Evolutionary conservation across 2,329 filamentous ascomycete genomes (phyloP), one percentile per base, ranked within the genome.

Genomic region (Stylonectria norvegica): DNA sequence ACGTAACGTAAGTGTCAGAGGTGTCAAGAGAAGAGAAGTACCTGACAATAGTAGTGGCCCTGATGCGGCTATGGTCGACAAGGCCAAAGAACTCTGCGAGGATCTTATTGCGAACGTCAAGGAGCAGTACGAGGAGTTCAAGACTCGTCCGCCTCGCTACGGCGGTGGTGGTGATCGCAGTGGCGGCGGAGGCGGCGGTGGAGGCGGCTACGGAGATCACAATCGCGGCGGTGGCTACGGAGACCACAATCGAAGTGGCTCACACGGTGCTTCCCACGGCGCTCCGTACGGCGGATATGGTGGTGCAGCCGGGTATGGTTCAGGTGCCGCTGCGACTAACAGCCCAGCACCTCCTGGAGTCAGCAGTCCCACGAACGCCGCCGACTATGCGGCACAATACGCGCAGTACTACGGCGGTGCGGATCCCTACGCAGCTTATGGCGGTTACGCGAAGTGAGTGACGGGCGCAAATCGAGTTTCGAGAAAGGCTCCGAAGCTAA

Each of bases 401-500:
- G 84, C 86, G 3, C 85, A 89, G 61, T 93, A 94, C 64, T 91
- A 90, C 47, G 75, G 74, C 48, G 73, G 73, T 39, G 71, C 78
- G 48, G 89, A 96, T 58, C 91, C 90, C 0, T 96, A 96, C 62
- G 89, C 89, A 29, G 82, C 86, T 7, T 96, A 93, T 55, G 91
- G 91, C 47, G 91, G 91, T 39, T 96, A 93, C 65, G 78, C 83
- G 53, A 86, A 85, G 69, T 87, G 76, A 60, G 72, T 53, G 20
- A 5, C 6, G 20, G 27, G 16, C 10, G 25, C 14, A 11, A 16
- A 16, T 33, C 17, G 19, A n/a, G 10, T 6, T 18, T 32, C 19
- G n/a, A n/a, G n/a, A n/a, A n/a, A n/a, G n/a, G 32, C 17, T 19
- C 31, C 23, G 14, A 39, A 16, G 45, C 57, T 62, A 53, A 63